Percentiles rank a stretch among this genome's conserved stretches.
These are phyloP conservation scores for Breviolum minutum DNA, from an alignment of 73 alveolate species.

Conservation along the genomic window DNA sequence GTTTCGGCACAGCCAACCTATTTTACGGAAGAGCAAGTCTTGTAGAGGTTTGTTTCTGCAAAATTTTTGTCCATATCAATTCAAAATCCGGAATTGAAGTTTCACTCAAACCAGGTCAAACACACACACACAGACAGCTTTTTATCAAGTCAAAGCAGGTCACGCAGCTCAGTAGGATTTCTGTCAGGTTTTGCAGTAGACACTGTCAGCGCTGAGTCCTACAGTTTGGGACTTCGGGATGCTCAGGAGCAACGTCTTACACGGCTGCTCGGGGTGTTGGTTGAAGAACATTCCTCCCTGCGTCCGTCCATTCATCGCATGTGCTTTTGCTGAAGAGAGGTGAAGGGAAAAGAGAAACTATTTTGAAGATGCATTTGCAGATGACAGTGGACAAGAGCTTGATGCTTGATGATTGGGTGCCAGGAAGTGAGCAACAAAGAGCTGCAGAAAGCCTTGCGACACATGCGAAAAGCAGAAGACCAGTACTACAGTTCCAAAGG, in stretches of 20 bases:
- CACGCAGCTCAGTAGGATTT: too few species aligned
- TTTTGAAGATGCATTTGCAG: not conserved
- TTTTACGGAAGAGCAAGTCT: too few species aligned
- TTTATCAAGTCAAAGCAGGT: too few species aligned
- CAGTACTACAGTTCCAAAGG: constrained; percentile 16
- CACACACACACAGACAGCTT: too few species aligned
- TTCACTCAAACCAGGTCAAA: too few species aligned
- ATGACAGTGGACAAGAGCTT: not conserved
- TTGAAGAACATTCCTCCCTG: not conserved
- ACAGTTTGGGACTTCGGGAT: constrained; percentile 15
- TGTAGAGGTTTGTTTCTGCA: too few species aligned
- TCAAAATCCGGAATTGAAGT: too few species aligned
- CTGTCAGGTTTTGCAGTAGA: constrained; percentile 19
- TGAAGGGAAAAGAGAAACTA: too few species aligned
- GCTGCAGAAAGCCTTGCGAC: not conserved
- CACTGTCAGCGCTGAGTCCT: constrained; percentile 11
- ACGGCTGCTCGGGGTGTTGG: not conserved
- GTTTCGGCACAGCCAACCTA: too few species aligned
- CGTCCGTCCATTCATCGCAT: not conserved
- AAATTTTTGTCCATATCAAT: too few species aligned
- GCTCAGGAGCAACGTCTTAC: not conserved
- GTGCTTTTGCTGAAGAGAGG: not conserved
- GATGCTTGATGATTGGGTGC: not conserved
- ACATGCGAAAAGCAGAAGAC: not conserved
- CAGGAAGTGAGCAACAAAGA: too few species aligned